Conservation (phyloP, 2,329 filamentous ascomycete genomes). For the Paraphoma sp. region DNA sequence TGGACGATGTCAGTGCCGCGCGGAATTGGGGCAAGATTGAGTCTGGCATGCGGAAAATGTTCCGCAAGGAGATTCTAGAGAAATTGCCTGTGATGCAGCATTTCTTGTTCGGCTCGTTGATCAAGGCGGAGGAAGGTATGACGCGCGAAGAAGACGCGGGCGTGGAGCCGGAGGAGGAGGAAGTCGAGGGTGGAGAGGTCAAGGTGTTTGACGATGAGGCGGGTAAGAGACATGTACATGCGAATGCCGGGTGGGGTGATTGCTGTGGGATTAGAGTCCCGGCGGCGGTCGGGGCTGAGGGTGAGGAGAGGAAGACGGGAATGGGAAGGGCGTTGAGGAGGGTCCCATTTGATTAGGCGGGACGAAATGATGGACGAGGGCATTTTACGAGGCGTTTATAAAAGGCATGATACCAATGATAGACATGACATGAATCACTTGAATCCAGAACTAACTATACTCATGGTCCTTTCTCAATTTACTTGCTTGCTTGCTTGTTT, state of each 20-base stretch:
- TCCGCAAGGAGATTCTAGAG: slow-evolving; percentile 86
- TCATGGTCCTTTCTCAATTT: too few species aligned
- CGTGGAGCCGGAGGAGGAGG: slow-evolving; percentile 50
- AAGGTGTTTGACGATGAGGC: slow-evolving; percentile 67
- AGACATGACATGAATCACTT: not conserved
- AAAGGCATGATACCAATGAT: not conserved
- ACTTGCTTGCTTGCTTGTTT: not conserved
- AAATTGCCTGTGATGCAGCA: slow-evolving; percentile 99
- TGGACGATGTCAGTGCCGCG: slow-evolving; percentile 93
- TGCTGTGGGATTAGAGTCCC: slow-evolving; percentile 98
- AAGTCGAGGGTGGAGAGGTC: slow-evolving; percentile 56
- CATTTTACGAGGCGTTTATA: not conserved
- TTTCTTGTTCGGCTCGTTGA: slow-evolving; percentile 87
- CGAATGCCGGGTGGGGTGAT: slow-evolving; percentile 79
- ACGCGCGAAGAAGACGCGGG: slow-evolving; percentile 63
- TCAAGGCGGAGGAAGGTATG: slow-evolving; percentile 85
- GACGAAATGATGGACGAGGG: not conserved
- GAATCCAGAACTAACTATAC: not conserved
- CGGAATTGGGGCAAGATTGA: slow-evolving; percentile 93
- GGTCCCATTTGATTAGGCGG: slow-evolving; percentile 78
- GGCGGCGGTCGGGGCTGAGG: slow-evolving; percentile 87
- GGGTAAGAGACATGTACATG: slow-evolving; percentile 74
- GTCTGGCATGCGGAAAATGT: slow-evolving; percentile 96
- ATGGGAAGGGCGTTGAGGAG: slow-evolving; percentile 65
- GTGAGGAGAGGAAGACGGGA: slow-evolving; percentile 81